Base-by-base conservation (phyloP, 345 rosid genomes). In the Eucalyptus tenuipes region DNA sequence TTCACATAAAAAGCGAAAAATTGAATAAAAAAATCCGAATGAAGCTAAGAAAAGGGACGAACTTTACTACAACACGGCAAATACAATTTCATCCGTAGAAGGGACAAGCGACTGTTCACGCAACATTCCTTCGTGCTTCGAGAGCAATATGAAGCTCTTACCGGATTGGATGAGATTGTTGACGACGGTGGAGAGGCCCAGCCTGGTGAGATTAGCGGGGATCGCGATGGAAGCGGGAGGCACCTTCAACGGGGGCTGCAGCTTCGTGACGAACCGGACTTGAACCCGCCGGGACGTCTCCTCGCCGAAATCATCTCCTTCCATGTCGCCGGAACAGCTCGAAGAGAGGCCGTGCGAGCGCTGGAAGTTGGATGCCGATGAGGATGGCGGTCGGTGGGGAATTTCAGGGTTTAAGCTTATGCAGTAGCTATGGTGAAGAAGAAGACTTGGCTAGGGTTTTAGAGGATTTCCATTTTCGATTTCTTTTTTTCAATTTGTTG, bases 251-350 rank as follows among this genome's bases (percentile, higher is more conserved):
- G 96, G 96, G 64, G 92, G 87, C 61, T 95, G 90, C 49, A 98
- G 94, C 93, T 96, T 96, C 47, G 99, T 98, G 22, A 96, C 91
- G 90, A 98, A 97, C 84, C 97, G 95, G n/a, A 94, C 99, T 86
- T 96, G 98, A 71, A 97, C 87, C 86, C 93, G 93, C 92, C 94
- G 92, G 20, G 93, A 92, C 33, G 50, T 86, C 31, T 87, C 93
- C 64, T 90, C 92, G 33, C 48, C 40, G 57, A 89, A 91, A 13
- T 49, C 57, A n/a, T 92, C 95, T 14, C 84, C 47, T n/a, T 92
- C 92, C 68, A 88, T 87, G 17, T 89, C 92, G 59, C 8, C 3
- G 29, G 3, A 86, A 5, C 82, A 11, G 22, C 16, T 20, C 47
- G 45, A 7, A 40, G 82, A 75, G 47, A 75, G 9, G 47, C 82